These are phyloP conservation scores for Hemileccinum hortonii DNA, from an alignment of 1,284 basidiomycete species.

Conservation along the genomic window DNA sequence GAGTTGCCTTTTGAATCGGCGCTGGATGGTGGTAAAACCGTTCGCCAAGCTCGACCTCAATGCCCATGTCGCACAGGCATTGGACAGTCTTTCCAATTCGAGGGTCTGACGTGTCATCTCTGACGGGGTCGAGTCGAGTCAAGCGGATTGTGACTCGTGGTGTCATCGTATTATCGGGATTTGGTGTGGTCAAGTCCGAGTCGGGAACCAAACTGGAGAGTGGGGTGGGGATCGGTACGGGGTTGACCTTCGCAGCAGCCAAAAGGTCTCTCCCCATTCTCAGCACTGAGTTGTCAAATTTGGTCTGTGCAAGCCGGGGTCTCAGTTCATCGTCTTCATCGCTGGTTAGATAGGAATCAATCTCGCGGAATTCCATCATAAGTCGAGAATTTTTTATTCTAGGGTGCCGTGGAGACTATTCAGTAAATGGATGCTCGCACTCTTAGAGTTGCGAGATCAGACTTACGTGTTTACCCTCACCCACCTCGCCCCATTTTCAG, in stretches of 20 bases:
- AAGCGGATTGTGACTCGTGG: constrained; percentile 60
- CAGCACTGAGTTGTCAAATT: constrained; percentile 71
- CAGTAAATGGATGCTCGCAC: not conserved
- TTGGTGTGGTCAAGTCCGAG: not conserved
- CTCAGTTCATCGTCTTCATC: constrained; percentile 50
- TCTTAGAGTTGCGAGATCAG: not conserved
- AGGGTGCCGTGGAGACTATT: not conserved
- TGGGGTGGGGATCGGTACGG: constrained; percentile 25
- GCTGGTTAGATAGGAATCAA: constrained; percentile 76
- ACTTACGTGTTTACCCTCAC: constrained; percentile 84
- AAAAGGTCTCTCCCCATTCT: constrained; percentile 62
- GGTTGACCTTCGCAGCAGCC: constrained; percentile 58
- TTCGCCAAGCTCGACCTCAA: constrained; percentile 70
- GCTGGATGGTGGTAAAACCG: constrained; percentile 33
- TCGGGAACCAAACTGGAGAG: constrained; percentile 6
- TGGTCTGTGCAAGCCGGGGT: constrained; percentile 45
- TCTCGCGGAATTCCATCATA: constrained; percentile 74
- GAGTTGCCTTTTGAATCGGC: constrained; percentile 16
- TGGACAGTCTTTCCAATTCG: constrained; percentile 64
- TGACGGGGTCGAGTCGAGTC: constrained; percentile 60
- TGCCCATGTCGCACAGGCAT: constrained; percentile 56
- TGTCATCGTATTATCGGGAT: constrained; percentile 18
- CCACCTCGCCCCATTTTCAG: constrained; percentile 71
- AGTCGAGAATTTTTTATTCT: constrained; percentile 78
- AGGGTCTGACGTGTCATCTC: constrained; percentile 42